Evolutionary conservation across 441 rosid species (phyloP), one percentile per base, ranked within the genome.

Genomic region (Gossypium davidsonii): DNA sequence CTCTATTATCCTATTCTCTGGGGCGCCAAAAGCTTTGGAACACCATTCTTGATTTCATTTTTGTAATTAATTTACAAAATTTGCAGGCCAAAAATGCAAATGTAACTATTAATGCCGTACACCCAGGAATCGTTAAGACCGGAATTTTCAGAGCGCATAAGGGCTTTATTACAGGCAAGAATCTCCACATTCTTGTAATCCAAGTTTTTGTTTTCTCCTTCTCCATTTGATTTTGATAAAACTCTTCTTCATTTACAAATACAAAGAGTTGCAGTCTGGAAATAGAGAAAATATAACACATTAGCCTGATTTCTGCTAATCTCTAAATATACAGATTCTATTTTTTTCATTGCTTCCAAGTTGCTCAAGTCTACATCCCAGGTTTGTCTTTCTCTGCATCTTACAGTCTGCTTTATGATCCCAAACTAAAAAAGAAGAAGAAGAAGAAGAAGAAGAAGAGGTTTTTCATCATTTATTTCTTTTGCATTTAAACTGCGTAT

Each of bases 71-170:
- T 44, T 8, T 44, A 44, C 11, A 44, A 44, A 44, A 53, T 3
- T 14, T 68, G 55, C 90, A 94, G 98, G 90, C 88, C 2, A 91
- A 83, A 79, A 84, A 89, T 73, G 97, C 96, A 66, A 82, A 83
- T 56, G 91, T 94, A 31, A 87, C 88, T 10, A 89, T 92, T 58
- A 94, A 92, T 67, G 93, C 96, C 25, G 94, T 92, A 31, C 98
- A 94, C 73, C 98, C 98, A 59, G 98, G 98, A 28, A 87, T 94
- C 4, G 90, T 94, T 8, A 94, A 92, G 82, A 94, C 97, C 14
- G 97, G 96, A 62, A 92, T 94, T 48, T 85, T 92, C 25, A 86
- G 96, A 82, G 97, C 91, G 56, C 97, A 91, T 34, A 87, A 88
- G 72, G 86, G 94, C 15, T 82, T 91, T 52, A 73, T 92, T 67